Evolutionary conservation across 2,329 filamentous ascomycete genomes (phyloP).

Genomic region (Teratosphaeria destructans): DNA sequence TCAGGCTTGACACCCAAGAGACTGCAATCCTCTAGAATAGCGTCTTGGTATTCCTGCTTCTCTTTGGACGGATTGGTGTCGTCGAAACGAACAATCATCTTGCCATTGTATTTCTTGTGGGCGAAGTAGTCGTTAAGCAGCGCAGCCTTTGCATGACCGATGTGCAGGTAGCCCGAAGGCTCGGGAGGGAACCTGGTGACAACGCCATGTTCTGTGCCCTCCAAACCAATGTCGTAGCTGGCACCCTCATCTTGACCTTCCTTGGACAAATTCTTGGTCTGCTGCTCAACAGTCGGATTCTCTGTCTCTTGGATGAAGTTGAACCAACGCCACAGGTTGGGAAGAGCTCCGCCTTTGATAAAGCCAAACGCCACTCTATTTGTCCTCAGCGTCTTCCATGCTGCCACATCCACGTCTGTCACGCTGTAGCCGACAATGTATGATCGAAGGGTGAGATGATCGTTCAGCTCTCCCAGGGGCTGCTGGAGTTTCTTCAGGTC

Average conservation of each 20-base stretch:
- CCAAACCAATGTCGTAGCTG: constrained; percentile 80
- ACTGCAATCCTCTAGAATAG: constrained; percentile 82
- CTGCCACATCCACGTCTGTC: constrained; percentile 64
- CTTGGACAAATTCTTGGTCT: constrained; percentile 29
- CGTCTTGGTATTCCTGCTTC: constrained; percentile 90
- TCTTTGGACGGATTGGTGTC: constrained; percentile 97
- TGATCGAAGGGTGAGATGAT: constrained; percentile 75
- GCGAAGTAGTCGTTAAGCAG: constrained; percentile 95
- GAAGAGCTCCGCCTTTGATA: constrained; percentile 65
- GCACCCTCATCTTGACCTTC: constrained; percentile 62
- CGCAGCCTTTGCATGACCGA: constrained; percentile 89
- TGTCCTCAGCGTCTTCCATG: constrained; percentile 73
- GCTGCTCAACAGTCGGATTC: constrained; percentile 54
- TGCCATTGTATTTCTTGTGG: constrained; percentile 85
- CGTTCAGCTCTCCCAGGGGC: constrained; percentile 66
- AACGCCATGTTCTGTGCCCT: constrained; percentile 77
- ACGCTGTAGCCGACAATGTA: constrained; percentile 75
- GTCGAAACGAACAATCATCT: constrained; percentile 83
- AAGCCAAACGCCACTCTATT: constrained; percentile 78
- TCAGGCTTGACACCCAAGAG: constrained; percentile 90
- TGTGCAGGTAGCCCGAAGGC: constrained; percentile 91
- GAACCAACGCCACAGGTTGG: constrained; percentile 80
- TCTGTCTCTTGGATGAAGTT: constrained; percentile 69
- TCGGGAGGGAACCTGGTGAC: constrained; percentile 89
- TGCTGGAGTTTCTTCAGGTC: constrained; percentile 77